Conservation (phyloP, 768 basidiomycete genomes). For the Porpolomopsis calyptriformis region DNA sequence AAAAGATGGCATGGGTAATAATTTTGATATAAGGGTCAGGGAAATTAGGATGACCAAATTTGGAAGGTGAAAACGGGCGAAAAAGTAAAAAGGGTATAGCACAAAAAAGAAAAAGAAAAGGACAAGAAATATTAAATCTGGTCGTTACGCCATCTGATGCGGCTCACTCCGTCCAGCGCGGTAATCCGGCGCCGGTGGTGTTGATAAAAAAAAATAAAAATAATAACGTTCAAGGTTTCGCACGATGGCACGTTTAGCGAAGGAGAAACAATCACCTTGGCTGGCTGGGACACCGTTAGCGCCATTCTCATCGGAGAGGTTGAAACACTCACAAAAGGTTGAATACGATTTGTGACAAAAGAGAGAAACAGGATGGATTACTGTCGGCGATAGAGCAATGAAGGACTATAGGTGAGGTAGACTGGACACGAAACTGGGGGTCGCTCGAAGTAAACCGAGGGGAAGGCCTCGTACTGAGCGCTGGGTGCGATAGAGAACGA, state of each 20-base stretch:
- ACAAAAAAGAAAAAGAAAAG: slow-evolving; percentile 1
- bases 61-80: slow-evolving; percentile 16
- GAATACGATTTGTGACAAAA: background rate
- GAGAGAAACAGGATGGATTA: slow-evolving; percentile 16
- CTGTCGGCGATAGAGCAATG: slow-evolving; percentile 25
- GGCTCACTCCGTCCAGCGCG: too few species aligned
- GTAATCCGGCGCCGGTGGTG: too few species aligned
- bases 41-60: slow-evolving; percentile 19
- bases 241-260: too few species aligned
- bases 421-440: background rate
- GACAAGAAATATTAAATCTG: background rate
- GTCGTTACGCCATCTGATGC: background rate
- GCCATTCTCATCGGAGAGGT: background rate
- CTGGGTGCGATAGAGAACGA: background rate
- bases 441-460: slow-evolving; percentile 1
- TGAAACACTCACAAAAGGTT: background rate
- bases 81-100: slow-evolving; percentile 14
- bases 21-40: slow-evolving; percentile 13
- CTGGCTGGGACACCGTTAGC: too few species aligned
- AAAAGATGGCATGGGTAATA: slow-evolving; percentile 13
- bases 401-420: slow-evolving; percentile 39
- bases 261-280: too few species aligned
- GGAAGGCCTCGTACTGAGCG: background rate
- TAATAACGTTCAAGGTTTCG: too few species aligned
- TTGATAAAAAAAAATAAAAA: too few species aligned